Evolutionary conservation across 2,329 filamentous ascomycete genomes (phyloP), one percentile per base, ranked within the genome.

Genomic region (Sclerotinia trifoliorum): DNA sequence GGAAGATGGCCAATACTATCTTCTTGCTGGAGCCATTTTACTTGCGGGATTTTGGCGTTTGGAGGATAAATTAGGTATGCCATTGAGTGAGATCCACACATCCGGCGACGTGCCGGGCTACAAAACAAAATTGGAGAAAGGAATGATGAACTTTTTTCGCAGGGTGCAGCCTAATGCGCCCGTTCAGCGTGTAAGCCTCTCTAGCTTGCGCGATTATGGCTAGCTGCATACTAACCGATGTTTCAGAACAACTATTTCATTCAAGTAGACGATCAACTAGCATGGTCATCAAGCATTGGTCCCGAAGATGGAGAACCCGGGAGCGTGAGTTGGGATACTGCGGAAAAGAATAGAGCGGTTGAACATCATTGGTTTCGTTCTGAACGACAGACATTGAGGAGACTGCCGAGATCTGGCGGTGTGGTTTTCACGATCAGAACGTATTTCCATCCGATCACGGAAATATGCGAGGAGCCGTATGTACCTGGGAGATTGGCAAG

Each of bases 41-140:
- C 83, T 96, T 0, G 85, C 92, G 0, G 92, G 92, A 0, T 96
- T 96, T 82, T 96, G 92, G 92, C 85, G 91, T 3, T 82, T 96
- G 0, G 82, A 87, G 67, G 92, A 96, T 76, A 96, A 96, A 79
- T 86, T 89, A 75, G 90, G 90, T 32, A 94, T 95, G 91, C 83
- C 85, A 1, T 80, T 96, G 8, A 88, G 87, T 0, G 88, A 94
- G 67, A 94, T 96, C 73, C 92, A 96, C 79, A 92, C 88, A 0
- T 88, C 85, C 0, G 92, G 90, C 57, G 83, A 91, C 71, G 93
- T 96, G 0, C 91, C 91, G 0, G 87, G 88, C 58, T 94, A 84
- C 81, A 84, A 84, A 69, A 81, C 86, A 73, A 92, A 92, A 75
- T 81, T 94, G 15, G 88, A 93, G 76, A 88, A 87, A 69, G 90